These are phyloP conservation scores for Syzygium syzygioides DNA, from an alignment of 441 rosid genomes.

Conservation along the genomic window DNA sequence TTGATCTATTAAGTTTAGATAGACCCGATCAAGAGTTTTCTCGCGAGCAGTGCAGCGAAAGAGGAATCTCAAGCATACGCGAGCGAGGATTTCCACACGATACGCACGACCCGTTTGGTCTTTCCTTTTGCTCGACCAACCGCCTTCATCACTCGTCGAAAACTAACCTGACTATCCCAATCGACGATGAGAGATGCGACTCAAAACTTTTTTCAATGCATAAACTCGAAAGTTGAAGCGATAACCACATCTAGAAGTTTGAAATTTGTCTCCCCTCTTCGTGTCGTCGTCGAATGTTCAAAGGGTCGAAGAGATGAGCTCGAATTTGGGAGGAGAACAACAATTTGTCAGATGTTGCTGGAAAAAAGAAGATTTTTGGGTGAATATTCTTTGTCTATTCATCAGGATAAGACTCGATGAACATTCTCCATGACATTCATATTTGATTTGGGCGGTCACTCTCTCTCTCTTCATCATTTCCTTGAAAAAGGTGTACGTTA, in stretches of 20 bases:
- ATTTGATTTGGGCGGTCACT: slow-evolving; percentile 30
- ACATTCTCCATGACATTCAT: background rate
- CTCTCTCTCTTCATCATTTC: background rate
- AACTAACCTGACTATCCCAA: accelerated
- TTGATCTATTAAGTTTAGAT: background rate
- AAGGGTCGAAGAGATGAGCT: slow-evolving; percentile 1
- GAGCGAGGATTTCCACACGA: accelerated
- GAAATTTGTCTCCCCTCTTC: background rate
- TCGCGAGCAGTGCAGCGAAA: background rate
- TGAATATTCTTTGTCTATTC: slow-evolving; percentile 9
- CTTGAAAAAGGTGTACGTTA: background rate
- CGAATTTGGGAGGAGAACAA: background rate
- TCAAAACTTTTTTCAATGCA: too few relatives aligned
- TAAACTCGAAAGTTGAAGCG: background rate
- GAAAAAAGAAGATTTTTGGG: background rate
- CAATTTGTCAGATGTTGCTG: background rate
- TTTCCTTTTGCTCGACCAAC: background rate
- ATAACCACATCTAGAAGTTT: too few relatives aligned
- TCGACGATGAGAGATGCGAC: background rate
- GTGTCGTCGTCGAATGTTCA: background rate
- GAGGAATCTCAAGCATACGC: background rate
- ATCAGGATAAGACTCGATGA: background rate
- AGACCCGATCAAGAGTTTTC: background rate
- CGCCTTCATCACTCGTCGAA: background rate
- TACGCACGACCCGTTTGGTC: background rate